A percentile compares a stretch with the other conserved stretches of the same genome.
Conservation (phyloP, 257 asterid species). For the Solanum lycopersicoides region DNA sequence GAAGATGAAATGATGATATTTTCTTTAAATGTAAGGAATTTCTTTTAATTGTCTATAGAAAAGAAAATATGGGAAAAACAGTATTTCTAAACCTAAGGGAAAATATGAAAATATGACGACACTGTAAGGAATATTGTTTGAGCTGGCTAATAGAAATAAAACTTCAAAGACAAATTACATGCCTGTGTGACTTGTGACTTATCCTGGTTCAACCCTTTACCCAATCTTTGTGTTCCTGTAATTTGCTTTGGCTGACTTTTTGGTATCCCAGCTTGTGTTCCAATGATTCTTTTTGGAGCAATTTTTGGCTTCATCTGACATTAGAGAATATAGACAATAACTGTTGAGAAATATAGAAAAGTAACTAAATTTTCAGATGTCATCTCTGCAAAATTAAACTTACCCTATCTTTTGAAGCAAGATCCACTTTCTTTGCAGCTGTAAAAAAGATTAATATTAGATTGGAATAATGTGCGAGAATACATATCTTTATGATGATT, state of each 20-base stretch:
- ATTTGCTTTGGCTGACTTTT: conserved; percentile 49
- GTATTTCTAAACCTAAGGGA: not conserved
- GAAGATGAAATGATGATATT: not conserved
- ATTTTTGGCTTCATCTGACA: conserved; percentile 37
- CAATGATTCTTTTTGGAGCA: conserved; percentile 33
- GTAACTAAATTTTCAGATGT: not conserved
- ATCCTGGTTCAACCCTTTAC: conserved; percentile 39
- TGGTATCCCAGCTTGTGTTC: conserved; percentile 27
- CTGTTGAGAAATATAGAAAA: not conserved
- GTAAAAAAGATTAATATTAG: not conserved
- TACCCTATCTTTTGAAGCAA: conserved; percentile 3
- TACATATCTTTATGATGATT: not conserved
- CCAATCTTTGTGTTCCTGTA: conserved; percentile 36
- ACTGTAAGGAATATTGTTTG: not conserved
- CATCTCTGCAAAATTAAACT: not conserved
- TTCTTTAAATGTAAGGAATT: not conserved
- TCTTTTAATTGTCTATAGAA: not conserved
- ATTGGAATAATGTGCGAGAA: not conserved
- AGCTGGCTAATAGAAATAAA: not conserved
- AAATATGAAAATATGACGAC: not conserved
- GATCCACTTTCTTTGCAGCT: not conserved
- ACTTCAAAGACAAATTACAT: conserved; percentile 4
- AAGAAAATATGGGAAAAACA: not conserved
- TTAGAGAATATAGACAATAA: not conserved
- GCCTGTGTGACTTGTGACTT: conserved; percentile 37